These are phyloP conservation scores for Plasmodium billcollinsi DNA, from an alignment of 169 alveolate genomes.

Conservation along the genomic window DNA sequence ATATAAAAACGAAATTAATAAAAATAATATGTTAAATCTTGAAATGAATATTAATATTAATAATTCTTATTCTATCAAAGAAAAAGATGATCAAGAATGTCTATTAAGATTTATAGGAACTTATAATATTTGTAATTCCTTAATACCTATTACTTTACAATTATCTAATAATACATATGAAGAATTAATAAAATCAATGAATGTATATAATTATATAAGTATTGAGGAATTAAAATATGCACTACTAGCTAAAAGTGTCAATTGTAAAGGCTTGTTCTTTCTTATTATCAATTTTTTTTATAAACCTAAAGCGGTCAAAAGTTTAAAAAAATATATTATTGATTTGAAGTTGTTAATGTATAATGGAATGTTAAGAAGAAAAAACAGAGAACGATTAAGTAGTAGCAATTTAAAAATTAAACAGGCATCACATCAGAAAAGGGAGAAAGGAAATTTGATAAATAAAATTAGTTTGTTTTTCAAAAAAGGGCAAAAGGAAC, in stretches of 20 bases:
- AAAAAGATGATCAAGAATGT: constrained; percentile 73
- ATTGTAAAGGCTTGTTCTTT: constrained; percentile 85
- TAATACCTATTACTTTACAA: constrained; percentile 63
- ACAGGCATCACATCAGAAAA: not conserved
- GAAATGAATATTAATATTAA: constrained; percentile 73
- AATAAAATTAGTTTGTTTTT: not conserved
- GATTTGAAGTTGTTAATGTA: constrained; percentile 61
- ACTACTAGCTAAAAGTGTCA: constrained; percentile 80
- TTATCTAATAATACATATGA: constrained; percentile 56
- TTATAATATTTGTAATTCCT: constrained; percentile 42
- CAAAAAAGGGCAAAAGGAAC: not conserved
- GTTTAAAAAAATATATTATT: constrained; percentile 53
- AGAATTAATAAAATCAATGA: constrained; percentile 54
- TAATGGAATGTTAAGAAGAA: constrained; percentile 41
- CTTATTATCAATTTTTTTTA: constrained; percentile 81
- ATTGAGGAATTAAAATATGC: constrained; percentile 82
- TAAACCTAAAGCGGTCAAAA: constrained; percentile 80
- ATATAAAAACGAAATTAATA: constrained; percentile 61
- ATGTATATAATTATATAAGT: constrained; percentile 58
- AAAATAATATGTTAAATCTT: constrained; percentile 59
- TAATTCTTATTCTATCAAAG: constrained; percentile 36
- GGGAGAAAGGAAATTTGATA: not conserved
- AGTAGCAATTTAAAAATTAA: constrained; percentile 1
- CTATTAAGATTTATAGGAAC: constrained; percentile 57
- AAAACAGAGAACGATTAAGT: constrained; percentile 20